Base-by-base conservation (phyloP, 2,329 filamentous ascomycete species). In the Aspergillus tamarii region DNA sequence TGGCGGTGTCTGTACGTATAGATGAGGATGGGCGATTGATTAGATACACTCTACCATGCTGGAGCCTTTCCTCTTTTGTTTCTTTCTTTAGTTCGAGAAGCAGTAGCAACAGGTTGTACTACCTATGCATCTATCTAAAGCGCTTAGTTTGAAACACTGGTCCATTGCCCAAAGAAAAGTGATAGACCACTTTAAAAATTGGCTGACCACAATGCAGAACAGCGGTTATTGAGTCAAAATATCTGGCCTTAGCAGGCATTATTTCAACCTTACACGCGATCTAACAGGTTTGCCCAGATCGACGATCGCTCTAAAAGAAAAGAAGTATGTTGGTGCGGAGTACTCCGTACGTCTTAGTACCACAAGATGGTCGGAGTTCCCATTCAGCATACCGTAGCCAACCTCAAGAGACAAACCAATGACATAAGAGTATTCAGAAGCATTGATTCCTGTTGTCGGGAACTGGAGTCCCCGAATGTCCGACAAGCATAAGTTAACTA, bases 391-490 rank as follows among this genome's bases (percentile, higher is more conserved):
- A 36, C 12, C 14, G 34, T 16, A 36, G 23, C 23, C 45, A 23
- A 48, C 19, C 21, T 48, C 14, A 28, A 28, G 14, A 50, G 23
- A n/a, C 16, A 8, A 30, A 16, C 26, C 46, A 50, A 50, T 50
- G 23, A 50, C 2, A 16, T 28, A 23, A 2, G 28, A 26, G 23
- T n/a, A 14, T n/a, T 28, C 46, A 50, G 26, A 19, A 3, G 19
- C 19, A 30, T 50, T 26, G 7, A 50, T 50, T 50, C 14, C 28
- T 11, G 9, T 12, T 11, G 16, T 52, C 48, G 48, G 48, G 48
- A 52, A 32, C 34, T 52, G 48, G 19, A 52, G 48, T 34, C 48
- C 48, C 48, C 48, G 48, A 52, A 52, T 52, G 16, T 21, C 48
- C 48, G 48, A 32, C 48, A n/a, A 52, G 16, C 26, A 19, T 23